These are phyloP conservation scores for Immersiporthe knoxdaviesiana DNA, from an alignment of 2,329 filamentous ascomycete species.

Conservation along the genomic window DNA sequence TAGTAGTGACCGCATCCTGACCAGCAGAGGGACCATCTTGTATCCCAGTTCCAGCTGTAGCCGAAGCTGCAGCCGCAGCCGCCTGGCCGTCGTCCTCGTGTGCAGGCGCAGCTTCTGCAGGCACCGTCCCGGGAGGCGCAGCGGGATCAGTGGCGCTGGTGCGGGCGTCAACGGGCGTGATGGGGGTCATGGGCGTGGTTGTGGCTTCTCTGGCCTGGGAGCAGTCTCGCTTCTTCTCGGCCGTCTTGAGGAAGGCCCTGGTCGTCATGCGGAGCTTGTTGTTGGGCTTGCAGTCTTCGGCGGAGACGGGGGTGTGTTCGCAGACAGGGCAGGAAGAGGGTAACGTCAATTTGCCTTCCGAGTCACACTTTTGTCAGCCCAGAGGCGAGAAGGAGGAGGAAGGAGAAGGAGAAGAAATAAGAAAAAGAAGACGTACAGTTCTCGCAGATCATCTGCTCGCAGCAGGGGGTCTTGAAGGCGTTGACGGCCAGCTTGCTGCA, in stretches of 20 bases:
- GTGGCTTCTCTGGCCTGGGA: constrained; percentile 55
- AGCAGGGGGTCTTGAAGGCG: constrained; percentile 89
- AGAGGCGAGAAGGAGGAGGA: background rate
- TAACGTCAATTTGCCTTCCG: constrained; percentile 72
- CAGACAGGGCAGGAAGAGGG: constrained; percentile 87
- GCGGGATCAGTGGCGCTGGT: constrained; percentile 33
- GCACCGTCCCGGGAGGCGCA: constrained; percentile 24
- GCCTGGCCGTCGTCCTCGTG: constrained; percentile 14
- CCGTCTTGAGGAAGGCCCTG: constrained; percentile 85
- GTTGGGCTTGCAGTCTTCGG: constrained; percentile 84
- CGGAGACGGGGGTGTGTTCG: constrained; percentile 85
- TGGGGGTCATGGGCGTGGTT: constrained; percentile 45
- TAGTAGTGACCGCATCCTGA: constrained; percentile 18
- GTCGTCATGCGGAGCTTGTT: constrained; percentile 92
- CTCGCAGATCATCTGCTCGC: constrained; percentile 93
- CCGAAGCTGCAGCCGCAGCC: background rate
- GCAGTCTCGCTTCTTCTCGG: constrained; percentile 84
- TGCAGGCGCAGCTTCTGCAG: constrained; percentile 11
- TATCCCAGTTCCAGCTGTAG: too few relatives aligned
- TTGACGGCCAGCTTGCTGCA: constrained; percentile 91
- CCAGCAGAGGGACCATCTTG: constrained; percentile 1
- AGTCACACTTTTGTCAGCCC: constrained; percentile 29
- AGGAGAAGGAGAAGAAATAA: background rate
- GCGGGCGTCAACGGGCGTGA: constrained; percentile 47
- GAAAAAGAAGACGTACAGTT: constrained; percentile 60